These are phyloP conservation scores for Cubamyces lactineus DNA, from an alignment of 768 basidiomycete genomes.

Conservation along the genomic window DNA sequence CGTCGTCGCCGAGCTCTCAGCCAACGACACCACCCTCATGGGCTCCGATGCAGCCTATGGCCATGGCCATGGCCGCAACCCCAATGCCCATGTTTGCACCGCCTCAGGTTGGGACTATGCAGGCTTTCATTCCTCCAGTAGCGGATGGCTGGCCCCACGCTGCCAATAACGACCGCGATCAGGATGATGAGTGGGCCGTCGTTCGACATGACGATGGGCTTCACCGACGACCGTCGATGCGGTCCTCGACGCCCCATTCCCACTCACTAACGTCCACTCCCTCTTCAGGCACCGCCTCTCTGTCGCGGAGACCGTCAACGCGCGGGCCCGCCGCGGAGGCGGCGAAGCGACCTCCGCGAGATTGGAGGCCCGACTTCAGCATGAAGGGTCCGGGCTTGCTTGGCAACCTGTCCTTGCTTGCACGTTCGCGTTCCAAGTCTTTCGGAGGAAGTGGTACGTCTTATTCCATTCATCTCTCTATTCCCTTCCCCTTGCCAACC, in stretches of 20 bases:
- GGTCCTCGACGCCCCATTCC: slow-evolving; percentile 22
- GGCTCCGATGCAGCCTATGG: neutral
- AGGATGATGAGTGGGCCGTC: slow-evolving; percentile 8
- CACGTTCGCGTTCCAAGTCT: slow-evolving; percentile 24
- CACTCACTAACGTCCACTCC: slow-evolving; percentile 23
- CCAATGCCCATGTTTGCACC: slow-evolving; percentile 13
- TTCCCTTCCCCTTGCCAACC: neutral
- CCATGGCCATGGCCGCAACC: neutral
- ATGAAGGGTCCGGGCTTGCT: slow-evolving; percentile 31
- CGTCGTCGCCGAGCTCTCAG: neutral
- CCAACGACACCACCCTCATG: slow-evolving; percentile 4
- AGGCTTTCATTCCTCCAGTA: neutral
- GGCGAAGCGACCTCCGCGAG: slow-evolving; percentile 33
- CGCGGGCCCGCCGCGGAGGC: slow-evolving; percentile 15
- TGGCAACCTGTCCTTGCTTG: slow-evolving; percentile 25
- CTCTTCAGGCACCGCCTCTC: slow-evolving; percentile 13
- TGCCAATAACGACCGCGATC: neutral
- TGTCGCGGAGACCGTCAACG: slow-evolving; percentile 27
- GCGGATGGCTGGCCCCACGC: slow-evolving; percentile 15
- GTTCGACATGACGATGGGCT: slow-evolving; percentile 14
- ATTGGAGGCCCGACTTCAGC: slow-evolving; percentile 39
- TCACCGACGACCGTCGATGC: slow-evolving; percentile 7
- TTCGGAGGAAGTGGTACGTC: slow-evolving; percentile 27
- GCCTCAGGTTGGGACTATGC: slow-evolving; percentile 7
- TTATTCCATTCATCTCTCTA: neutral